Conservation (phyloP, 495 filamentous ascomycete genomes). For the Barbatosphaeria neglecta region DNA sequence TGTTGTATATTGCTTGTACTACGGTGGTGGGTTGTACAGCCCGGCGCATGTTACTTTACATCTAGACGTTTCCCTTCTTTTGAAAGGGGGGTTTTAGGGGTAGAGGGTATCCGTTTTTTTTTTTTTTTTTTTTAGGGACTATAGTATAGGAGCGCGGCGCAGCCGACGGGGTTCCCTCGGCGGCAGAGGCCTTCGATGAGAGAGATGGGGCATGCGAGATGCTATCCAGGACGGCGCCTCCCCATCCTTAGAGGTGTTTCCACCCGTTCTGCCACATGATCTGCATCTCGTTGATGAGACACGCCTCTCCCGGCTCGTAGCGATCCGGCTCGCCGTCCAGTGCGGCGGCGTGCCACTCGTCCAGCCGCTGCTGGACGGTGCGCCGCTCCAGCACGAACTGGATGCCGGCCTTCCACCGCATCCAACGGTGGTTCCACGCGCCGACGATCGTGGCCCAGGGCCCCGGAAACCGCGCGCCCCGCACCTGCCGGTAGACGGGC, state of each 20-base stretch:
- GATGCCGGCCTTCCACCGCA: conserved; percentile 27
- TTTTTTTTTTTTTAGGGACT: too few relatives aligned
- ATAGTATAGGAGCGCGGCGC: too few relatives aligned
- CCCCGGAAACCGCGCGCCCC: conserved; percentile 25
- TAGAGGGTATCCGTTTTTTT: too few relatives aligned
- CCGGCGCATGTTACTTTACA: too few relatives aligned
- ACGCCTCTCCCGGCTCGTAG: conserved; percentile 46
- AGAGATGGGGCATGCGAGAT: too few relatives aligned
- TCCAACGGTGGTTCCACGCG: conserved; percentile 49
- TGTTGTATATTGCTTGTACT: background rate
- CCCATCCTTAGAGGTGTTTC: conserved; percentile 48
- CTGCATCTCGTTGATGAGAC: conserved; percentile 79
- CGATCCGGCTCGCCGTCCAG: conserved; percentile 19
- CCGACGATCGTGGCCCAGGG: conserved; percentile 23
- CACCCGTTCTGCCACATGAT: conserved; percentile 63
- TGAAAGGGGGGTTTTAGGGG: too few relatives aligned
- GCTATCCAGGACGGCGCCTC: background rate
- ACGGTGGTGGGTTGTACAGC: background rate
- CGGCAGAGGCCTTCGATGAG: too few relatives aligned
- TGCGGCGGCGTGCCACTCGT: conserved; percentile 28
- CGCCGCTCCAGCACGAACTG: conserved; percentile 14
- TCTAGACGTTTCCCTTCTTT: too few relatives aligned
- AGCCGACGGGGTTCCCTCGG: too few relatives aligned
- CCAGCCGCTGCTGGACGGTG: conserved; percentile 22
- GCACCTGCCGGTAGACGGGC: conserved; percentile 39